phyloP scores from a whole-genome alignment of 352 stramenopile species.

The Pythium brassicae region DNA sequence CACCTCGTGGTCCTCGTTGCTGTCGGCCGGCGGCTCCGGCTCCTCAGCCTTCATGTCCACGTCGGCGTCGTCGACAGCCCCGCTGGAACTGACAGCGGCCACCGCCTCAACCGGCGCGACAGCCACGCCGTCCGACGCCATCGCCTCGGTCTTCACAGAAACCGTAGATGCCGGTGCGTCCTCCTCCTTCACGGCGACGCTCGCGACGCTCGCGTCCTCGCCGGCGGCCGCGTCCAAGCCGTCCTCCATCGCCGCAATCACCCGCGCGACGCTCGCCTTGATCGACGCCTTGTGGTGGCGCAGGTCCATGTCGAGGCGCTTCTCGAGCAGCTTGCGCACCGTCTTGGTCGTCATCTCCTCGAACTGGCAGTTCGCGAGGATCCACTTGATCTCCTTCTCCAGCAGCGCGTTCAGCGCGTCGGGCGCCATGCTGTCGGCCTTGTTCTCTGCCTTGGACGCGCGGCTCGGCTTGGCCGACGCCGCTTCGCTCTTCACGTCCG shows the following conservation, averaged over 20 bases:
- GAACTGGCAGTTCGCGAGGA: slow-evolving; percentile 70
- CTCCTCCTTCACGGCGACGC: background rate
- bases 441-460: slow-evolving; percentile 8
- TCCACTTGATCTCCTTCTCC: slow-evolving; percentile 78
- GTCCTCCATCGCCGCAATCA: slow-evolving; percentile 78
- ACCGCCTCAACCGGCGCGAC: background rate
- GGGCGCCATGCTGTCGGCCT: slow-evolving; percentile 19
- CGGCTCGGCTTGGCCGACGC: background rate
- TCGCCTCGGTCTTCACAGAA: background rate
- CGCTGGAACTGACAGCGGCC: background rate
- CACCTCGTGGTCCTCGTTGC: slow-evolving; percentile 5
- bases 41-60: background rate
- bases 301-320: slow-evolving; percentile 66
- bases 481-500: slow-evolving; percentile 34
- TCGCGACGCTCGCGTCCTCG: slow-evolving; percentile 3
- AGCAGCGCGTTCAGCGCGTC: slow-evolving; percentile 50
- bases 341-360: slow-evolving; percentile 85
- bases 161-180: background rate
- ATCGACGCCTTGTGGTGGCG: slow-evolving; percentile 72
- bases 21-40: slow-evolving; percentile 1
- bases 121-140: background rate
- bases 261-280: slow-evolving; percentile 64
- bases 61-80: background rate
- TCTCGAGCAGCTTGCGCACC: slow-evolving; percentile 67
- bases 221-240: slow-evolving; percentile 14